Base-by-base conservation (phyloP, 2,329 filamentous ascomycete species). In the Arthrobotrys megalospora region DNA sequence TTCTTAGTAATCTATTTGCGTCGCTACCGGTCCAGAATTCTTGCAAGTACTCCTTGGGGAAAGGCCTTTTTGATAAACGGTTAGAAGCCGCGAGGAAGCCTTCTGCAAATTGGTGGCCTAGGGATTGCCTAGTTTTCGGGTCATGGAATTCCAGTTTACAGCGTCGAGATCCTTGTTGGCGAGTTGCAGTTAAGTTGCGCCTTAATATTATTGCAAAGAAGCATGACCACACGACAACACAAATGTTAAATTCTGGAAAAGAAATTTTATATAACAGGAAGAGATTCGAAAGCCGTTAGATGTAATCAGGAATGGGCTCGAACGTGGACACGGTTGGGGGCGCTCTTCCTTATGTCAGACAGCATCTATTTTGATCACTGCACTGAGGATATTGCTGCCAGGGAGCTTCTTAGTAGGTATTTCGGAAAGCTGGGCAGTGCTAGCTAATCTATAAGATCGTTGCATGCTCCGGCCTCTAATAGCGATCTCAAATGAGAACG, bases 241-340 rank as follows among this genome's bases (percentile, higher is more conserved):
- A 71, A 77, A 60, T 62, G 34, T 28, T 12, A 71, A 77, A 60
- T 62, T 43, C 41, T 12, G 28, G 19, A 64, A 77, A 77, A 60
- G 64, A 55, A 77, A 66, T 19, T 36, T 68, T 66, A 53, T 66
- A 53, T 64, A 76, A 66, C 73, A 52, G 58, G 41, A 21, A n/a
- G 45, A n/a, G 63, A n/a, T n/a, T n/a, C n/a, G n/a, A 38, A 71
- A 67, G 50, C 60, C 60, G 66, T 71, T 70, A 69, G 58, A 41
- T 70, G 73, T 77, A 71, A 71, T 77, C 73, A 71, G 53, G 47
- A 71, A 70, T 53, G 66, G 69, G 50, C 58, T 70, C 66, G 73
- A 58, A 38, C 60, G 47, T 41, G 16, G 55, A 38, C 60, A 53
- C 50, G 16, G 55, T 76, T 76, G 65, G 65, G 65, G 72, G 64